Base-by-base conservation (phyloP, 352 stramenopile species). In the Phytopythium aichiense region DNA sequence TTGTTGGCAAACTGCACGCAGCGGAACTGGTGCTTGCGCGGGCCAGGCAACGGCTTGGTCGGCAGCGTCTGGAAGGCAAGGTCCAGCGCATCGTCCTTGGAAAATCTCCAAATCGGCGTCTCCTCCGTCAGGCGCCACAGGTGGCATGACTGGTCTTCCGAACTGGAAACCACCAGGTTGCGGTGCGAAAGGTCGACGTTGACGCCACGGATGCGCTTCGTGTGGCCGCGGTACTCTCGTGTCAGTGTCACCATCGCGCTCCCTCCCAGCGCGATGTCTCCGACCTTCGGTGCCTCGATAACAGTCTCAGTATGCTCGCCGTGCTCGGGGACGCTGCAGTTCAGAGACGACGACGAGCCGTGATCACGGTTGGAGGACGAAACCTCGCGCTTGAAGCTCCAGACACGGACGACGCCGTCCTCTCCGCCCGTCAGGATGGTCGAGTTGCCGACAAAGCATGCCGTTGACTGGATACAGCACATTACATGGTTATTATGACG, bases 361-460 rank as follows among this genome's bases (percentile, higher is more conserved):
- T 56, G 58, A 0, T 58, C 48, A 28, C 86, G 86, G 25, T 91
- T 73, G 1, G 65, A 68, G 12, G 73, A 52, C 7, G 76, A 89
- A 7, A 75, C 66, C n/a, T 89, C 76, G 12, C 61, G 72, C 28
- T 63, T 88, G 16, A 92, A 59, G 4, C 68, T 50, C 84, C 82
- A 93, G n/a, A 89, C 74, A 16, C 86, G 82, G 49, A 95, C 81
- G 1, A 92, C 72, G 28, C 84, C 84, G 56, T 95, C 86, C 58
- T 95, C 84, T 53, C 86, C 86, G n/a, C 86, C 86, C 7, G 86
- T 95, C 15, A 95, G 58, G 28, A 95, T 76, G 18, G 79, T 93
- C 4, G 65, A 66, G 43, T 92, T 88, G n/a, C 84, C 86, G 16
- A 93, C 86, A 60, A 92, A 95, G 60, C 82, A 84, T 4, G 79